phyloP scores from a whole-genome alignment of 805 yeast species.

The Lipomyces mesembrius region DNA sequence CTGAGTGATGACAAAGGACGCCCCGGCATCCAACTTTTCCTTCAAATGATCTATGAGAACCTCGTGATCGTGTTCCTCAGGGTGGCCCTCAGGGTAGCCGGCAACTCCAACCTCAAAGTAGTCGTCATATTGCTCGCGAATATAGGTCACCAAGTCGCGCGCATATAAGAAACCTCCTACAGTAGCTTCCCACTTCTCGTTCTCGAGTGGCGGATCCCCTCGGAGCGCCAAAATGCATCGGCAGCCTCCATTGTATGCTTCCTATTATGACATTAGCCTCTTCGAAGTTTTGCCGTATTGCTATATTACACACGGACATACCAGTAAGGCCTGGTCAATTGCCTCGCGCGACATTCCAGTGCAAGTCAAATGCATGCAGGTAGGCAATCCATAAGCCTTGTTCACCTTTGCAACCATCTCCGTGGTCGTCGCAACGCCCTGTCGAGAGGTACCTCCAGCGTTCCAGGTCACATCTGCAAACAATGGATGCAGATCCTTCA shows the following conservation, averaged over 20 bases:
- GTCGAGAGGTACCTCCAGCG: conserved; percentile 81
- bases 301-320: neutral
- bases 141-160: conserved; percentile 79
- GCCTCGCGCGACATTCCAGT: conserved; percentile 85
- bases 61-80: conserved; percentile 71
- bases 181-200: conserved; percentile 38
- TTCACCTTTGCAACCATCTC: conserved; percentile 93
- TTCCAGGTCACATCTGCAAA: conserved; percentile 98
- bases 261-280: conserved; percentile 42
- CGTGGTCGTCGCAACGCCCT: conserved; percentile 73
- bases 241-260: conserved; percentile 90
- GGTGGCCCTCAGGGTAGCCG: conserved; percentile 97
- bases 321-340: conserved; percentile 77
- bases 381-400: conserved; percentile 86
- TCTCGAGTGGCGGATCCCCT: conserved; percentile 88
- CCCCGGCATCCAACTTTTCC: conserved; percentile 93
- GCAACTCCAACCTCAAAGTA: conserved; percentile 96
- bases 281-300: neutral
- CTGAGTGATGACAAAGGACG: conserved; percentile 90
- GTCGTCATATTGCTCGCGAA: conserved; percentile 75
- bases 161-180: conserved; percentile 89
- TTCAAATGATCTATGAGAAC: conserved; percentile 66
- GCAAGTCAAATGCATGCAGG: conserved; percentile 98
- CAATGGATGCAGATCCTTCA: conserved; percentile 88
- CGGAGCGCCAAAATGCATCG: conserved; percentile 92